Evolutionary conservation across 2,329 filamentous ascomycete species (phyloP).

Genomic region (Pseudogymnoascus sp.): DNA sequence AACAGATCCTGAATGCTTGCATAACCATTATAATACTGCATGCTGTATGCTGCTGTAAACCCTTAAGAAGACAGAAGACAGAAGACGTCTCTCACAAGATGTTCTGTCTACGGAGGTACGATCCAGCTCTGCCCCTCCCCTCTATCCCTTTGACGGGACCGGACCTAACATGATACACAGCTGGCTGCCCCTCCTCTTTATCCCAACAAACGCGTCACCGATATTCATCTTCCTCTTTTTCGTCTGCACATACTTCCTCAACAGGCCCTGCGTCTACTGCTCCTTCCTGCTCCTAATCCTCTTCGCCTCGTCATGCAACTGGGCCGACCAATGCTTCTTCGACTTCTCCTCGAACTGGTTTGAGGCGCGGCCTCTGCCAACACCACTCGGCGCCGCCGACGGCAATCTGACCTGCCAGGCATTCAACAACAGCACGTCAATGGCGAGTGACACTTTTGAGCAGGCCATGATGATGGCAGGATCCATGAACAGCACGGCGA

Average conservation of each 20-base stretch:
- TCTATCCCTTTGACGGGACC: constrained; percentile 2
- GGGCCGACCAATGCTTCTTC: constrained; percentile 86
- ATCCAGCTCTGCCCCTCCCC: not conserved
- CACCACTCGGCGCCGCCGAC: constrained; percentile 14
- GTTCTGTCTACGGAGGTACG: constrained; percentile 56
- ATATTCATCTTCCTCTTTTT: constrained; percentile 84
- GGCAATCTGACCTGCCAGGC: constrained; percentile 16
- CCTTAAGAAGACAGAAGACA: not conserved
- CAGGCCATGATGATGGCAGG: constrained; percentile 27
- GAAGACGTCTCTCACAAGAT: constrained; percentile 31
- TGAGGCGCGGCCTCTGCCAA: constrained; percentile 52
- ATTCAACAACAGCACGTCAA: constrained; percentile 18
- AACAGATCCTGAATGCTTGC: not conserved
- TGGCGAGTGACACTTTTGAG: constrained; percentile 26
- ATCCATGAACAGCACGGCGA: constrained; percentile 60
- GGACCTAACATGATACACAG: constrained; percentile 34
- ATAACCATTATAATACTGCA: not conserved
- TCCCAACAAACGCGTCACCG: constrained; percentile 76
- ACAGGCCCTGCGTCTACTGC: constrained; percentile 96
- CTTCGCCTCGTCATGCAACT: constrained; percentile 84
- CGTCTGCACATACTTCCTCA: constrained; percentile 89
- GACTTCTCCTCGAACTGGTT: constrained; percentile 92
- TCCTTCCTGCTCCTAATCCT: constrained; percentile 91
- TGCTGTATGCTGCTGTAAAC: not conserved
- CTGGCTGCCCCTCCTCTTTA: constrained; percentile 82